Evolutionary conservation across 2,329 filamentous ascomycete genomes (phyloP), one percentile per base, ranked within the genome.

Genomic region (Aureobasidium uvarum): DNA sequence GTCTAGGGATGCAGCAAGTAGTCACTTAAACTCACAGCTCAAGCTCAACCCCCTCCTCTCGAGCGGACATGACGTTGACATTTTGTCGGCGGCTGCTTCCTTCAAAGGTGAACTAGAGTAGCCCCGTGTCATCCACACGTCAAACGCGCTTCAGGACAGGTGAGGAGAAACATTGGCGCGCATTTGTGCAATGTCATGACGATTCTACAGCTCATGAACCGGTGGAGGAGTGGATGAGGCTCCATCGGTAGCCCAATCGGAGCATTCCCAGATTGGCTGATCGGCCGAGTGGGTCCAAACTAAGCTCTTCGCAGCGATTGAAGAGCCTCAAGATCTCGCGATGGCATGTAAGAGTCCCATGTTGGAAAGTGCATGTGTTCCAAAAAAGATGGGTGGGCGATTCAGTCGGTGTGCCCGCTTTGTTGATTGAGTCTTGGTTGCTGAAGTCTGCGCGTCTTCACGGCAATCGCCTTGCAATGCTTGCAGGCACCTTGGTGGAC

Each of bases 241-340:
- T 62, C 36, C 11, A 14, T 45, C 11, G 7, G 7, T 31, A 16
- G 31, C 18, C 59, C 59, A 62, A 62, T 62, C 59, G 59, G 58
- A 62, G 58, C 31, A 25, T 38, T 31, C 28, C 14, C 43, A n/a
- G 18, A 50, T 38, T 39, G 20, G 31, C 43, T 50, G 46, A 62
- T 52, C 46, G 33, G 2, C 14, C 23, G 25, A 28, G 59, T 62
- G 46, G 36, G 38, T 38, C 45, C 18, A n/a, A n/a, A 10, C 59
- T 52, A 41, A 62, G 31, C 59, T 43, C 31, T 43, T 62, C 48
- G 3, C 11, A 36, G 59, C 48, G 16, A 5, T 36, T 10, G n/a
- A 28, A 62, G 58, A 62, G 58, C 58, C 45, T 62, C 58, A 31
- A 31, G 45, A 62, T 62, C 45, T 62, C 16, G 28, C 46, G 59